Base-by-base conservation (phyloP, 2,329 filamentous ascomycete species). In the Calcarisporium arbuscula region DNA sequence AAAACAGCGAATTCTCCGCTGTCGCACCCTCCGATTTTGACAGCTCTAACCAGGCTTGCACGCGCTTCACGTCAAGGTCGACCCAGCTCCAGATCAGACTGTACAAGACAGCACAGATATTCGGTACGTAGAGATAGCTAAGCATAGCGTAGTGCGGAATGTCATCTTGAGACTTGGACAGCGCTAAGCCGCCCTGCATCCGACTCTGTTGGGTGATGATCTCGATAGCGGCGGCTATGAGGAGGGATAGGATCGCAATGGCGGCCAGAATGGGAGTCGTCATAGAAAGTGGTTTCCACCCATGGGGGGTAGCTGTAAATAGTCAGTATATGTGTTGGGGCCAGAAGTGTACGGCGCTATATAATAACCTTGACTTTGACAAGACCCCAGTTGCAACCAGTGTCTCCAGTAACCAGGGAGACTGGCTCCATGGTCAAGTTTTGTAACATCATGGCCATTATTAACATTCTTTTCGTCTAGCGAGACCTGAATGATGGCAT, bases 11-110 rank as follows among this genome's bases (percentile, higher is more conserved):
- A 2, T 71, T 46, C 6, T 58, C 51, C 0, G 61, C 71, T 0
- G 42, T 42, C 0, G 68, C 68, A 0, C 74, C 74, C 0, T 48
- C 44, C 0, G 44, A 10, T 8, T 62, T 67, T 0, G 72, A 77
- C 1, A 81, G 38, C 17, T 78, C 71, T n/a, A 76, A 67, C 58
- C 68, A 81, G 0, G 76, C 75, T 19, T 81, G 74, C 25, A 80
- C 54, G 0, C 77, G 45, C 38, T 77, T 75, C 0, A 65, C 56
- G 25, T 81, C 72, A 0, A 80, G 48, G 34, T 80, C 75, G 0
- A 78, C 61, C 72, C 74, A 77, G 3, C 61, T 64, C 73, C 74
- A 80, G 0, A 68, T 30, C 2, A 78, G 60, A 21, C 72, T 71
- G 40, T 74, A 79, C 0, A 71, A 8, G 0, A 80, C 66, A 0